Base-by-base conservation (phyloP, 768 basidiomycete genomes). In the Piloderma croceum region DNA sequence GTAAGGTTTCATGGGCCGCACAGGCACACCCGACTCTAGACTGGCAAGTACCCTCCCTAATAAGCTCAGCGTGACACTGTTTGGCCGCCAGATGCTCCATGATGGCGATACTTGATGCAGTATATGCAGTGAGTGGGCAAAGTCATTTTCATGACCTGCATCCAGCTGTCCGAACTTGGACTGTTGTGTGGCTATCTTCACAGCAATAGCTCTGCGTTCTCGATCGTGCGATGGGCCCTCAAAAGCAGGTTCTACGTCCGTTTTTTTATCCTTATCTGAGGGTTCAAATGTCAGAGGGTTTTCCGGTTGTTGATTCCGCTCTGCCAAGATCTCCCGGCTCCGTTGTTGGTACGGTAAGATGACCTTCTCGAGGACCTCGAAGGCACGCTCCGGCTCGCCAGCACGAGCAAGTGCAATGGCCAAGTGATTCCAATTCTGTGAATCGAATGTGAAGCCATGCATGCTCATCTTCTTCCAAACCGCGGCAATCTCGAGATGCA, bases 371-470 rank as follows among this genome's bases (percentile, higher is more conserved):
- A 90, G 58, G 24, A 93, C 69, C 49, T 83, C 79, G 60, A 93
- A 91, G 7, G 89, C 90, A 33, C 82, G 81, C 50, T 83, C 79
- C n/a, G 79, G 63, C 52, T 92, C 77, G 19, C 87, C 89, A 0
- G 85, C 88, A 22, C 86, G 79, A 27, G 90, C 69, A 18, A 93
- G 71, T 11, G 81, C 83, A 7, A 83, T 68, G 19, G 71, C 73
- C 20, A 96, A 71, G 51, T 88, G 80, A 53, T 94, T 96, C 87
- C 90, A 98, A 58, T 96, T 97, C 51, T 85, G 80, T 10, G 85
- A 74, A 56, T 93, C 89, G 57, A 91, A 90, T 10, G 69, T 69
- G 50, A 93, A 84, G 2, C 88, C 87, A 7, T 68, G 60, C 9
- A 59, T 48, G 44, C 74, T 73, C 36, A 88, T 71, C 22, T 65